Evolutionary conservation across 805 yeast species (phyloP).

Genomic region (Candida jianshihensis): DNA sequence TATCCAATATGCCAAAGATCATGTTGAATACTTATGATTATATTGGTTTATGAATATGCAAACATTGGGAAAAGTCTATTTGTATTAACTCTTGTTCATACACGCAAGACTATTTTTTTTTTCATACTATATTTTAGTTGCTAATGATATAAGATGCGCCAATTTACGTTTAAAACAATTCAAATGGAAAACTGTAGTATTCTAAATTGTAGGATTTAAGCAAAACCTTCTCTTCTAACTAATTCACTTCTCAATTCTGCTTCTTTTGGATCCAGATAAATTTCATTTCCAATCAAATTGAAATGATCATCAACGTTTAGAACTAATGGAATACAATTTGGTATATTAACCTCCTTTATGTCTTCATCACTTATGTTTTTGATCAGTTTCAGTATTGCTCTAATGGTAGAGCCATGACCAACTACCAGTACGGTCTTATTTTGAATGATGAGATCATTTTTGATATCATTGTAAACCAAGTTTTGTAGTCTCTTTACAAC

Average conservation of each 20-base stretch:
- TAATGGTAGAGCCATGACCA: conserved; percentile 77
- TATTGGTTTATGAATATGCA: too few relatives aligned
- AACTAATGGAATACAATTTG: conserved; percentile 78
- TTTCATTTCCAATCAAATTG: conserved; percentile 45
- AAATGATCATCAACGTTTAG: conserved; percentile 50
- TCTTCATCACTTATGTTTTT: conserved; percentile 60
- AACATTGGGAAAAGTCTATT: background rate
- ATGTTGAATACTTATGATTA: conserved; percentile 48
- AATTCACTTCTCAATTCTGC: conserved; percentile 75
- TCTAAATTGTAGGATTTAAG: too few relatives aligned
- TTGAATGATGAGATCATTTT: conserved; percentile 34
- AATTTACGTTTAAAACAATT: too few relatives aligned
- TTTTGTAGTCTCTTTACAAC: conserved; percentile 63
- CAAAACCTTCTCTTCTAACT: conserved; percentile 69
- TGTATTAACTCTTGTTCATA: background rate
- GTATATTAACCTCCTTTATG: conserved; percentile 69
- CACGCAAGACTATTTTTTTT: background rate
- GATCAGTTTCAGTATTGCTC: conserved; percentile 66
- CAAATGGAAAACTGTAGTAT: background rate
- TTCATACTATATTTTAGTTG: too few relatives aligned
- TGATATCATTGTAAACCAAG: conserved; percentile 43
- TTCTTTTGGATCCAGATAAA: conserved; percentile 73
- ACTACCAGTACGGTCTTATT: conserved; percentile 59
- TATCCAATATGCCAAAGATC: conserved; percentile 68
- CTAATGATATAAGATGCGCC: too few relatives aligned